phyloP scores from a whole-genome alignment of 495 filamentous ascomycete species.

The Penicillium simplicissimum region DNA sequence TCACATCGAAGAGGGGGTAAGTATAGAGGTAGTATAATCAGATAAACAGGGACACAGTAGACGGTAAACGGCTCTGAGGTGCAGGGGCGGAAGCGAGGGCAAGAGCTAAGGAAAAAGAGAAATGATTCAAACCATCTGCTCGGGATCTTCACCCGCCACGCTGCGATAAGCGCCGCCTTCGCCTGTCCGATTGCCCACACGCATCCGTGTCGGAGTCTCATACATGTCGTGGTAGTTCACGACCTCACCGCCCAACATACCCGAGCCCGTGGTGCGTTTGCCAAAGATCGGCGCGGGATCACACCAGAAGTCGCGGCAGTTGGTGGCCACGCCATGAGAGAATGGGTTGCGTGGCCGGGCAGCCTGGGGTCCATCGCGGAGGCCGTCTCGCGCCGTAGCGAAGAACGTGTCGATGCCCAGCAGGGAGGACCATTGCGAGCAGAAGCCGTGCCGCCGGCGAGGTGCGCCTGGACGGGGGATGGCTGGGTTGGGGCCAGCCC shows the following conservation, averaged over 20 bases:
- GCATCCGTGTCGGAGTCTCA: constrained; percentile 73
- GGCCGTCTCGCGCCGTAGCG: constrained; percentile 70
- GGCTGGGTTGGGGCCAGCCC: constrained; percentile 50
- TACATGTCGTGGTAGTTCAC: constrained; percentile 91
- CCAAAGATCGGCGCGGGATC: constrained; percentile 83
- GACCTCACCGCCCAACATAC: constrained; percentile 71
- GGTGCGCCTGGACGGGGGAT: constrained; percentile 46
- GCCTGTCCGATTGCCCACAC: constrained; percentile 32
- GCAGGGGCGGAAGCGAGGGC: neutral
- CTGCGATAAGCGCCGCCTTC: constrained; percentile 38
- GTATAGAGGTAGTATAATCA: neutral
- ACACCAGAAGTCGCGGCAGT: constrained; percentile 96
- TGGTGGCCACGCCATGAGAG: constrained; percentile 74
- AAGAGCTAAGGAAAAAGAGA: neutral
- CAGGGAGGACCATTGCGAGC: constrained; percentile 77
- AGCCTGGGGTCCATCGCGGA: constrained; percentile 52
- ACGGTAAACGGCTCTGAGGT: neutral
- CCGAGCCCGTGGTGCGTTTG: constrained; percentile 67
- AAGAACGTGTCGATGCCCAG: constrained; percentile 92
- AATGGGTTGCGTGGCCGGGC: constrained; percentile 73
- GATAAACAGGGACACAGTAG: neutral
- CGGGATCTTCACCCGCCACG: constrained; percentile 43
- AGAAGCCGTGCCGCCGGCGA: constrained; percentile 56
- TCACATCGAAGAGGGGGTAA: neutral
- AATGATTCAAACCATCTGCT: constrained; percentile 27